Percentiles rank a stretch among this genome's conserved stretches.
phyloP scores from a whole-genome alignment of 179 eudicot genomes.

The Patellifolia procumbens region DNA sequence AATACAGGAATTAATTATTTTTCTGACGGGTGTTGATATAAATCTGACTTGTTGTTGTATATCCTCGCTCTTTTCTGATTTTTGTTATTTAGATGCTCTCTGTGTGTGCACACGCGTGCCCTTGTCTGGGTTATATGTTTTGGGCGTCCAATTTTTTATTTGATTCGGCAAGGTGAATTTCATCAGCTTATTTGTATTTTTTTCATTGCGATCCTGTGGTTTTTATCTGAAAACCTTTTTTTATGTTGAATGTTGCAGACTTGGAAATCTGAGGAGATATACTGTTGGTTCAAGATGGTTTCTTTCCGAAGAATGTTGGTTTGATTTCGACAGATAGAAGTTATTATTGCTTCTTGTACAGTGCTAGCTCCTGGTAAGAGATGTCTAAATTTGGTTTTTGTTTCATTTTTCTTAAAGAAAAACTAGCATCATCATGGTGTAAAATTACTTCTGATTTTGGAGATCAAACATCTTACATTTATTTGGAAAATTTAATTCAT shows the following conservation, averaged over 20 bases:
- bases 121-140: neutral
- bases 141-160: neutral
- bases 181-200: neutral
- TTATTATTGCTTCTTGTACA: neutral
- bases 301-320: neutral
- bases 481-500: too few relatives aligned
- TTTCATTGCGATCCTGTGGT: neutral
- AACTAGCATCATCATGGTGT: too few relatives aligned
- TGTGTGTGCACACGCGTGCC: neutral
- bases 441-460: too few relatives aligned
- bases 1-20: constrained; percentile 42
- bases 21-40: constrained; percentile 20
- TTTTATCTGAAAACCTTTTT: neutral
- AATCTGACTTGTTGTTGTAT: neutral
- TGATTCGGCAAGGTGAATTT: constrained; percentile 4
- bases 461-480: too few relatives aligned
- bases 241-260: constrained; percentile 10
- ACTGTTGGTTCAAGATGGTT: neutral
- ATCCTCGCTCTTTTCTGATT: neutral
- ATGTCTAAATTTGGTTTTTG: neutral
- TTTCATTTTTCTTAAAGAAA: too few relatives aligned
- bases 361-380: neutral
- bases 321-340: neutral
- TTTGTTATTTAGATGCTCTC: neutral
- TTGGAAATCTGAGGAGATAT: neutral